A percentile compares a stretch with the other conserved stretches of the same genome.
Evolutionary conservation across 768 basidiomycete genomes (phyloP).

Genomic region (Cubamyces lactineus): DNA sequence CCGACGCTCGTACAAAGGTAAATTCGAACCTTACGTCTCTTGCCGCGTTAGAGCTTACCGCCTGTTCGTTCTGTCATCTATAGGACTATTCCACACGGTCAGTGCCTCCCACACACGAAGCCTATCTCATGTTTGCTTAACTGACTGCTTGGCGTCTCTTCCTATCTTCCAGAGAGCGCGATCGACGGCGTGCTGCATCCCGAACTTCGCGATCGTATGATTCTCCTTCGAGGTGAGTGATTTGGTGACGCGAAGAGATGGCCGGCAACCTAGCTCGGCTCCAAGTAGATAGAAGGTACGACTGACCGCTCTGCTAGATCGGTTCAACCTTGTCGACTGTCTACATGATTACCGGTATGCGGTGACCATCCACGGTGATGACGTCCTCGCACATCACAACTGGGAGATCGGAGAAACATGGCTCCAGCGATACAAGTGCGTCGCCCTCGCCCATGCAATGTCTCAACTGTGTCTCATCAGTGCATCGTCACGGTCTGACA

Average conservation of each 20-base stretch:
- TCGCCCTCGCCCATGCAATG: neutral
- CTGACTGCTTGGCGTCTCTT: constrained; percentile 8
- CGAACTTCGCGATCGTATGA: constrained; percentile 88
- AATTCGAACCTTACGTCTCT: neutral
- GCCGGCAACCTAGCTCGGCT: constrained; percentile 1
- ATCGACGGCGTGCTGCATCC: constrained; percentile 91
- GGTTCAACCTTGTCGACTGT: constrained; percentile 80
- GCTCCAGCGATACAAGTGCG: constrained; percentile 79
- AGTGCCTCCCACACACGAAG: constrained; percentile 27
- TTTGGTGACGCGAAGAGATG: neutral
- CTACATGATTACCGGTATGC: constrained; percentile 70
- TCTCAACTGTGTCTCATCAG: neutral
- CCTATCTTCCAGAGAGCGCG: constrained; percentile 64
- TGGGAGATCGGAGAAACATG: constrained; percentile 91
- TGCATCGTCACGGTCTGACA: constrained; percentile 34
- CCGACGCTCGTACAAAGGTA: constrained; percentile 89
- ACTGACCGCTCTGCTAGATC: constrained; percentile 47
- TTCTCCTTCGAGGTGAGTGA: constrained; percentile 74
- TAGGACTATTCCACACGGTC: constrained; percentile 86
- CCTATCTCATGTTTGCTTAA: constrained; percentile 11
- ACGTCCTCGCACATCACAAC: constrained; percentile 84
- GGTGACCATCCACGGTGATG: constrained; percentile 84
- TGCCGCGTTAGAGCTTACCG: constrained; percentile 10
- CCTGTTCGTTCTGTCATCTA: neutral
- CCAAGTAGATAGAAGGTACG: neutral